Evolutionary conservation across 31 red algal species (phyloP), one percentile per base, ranked within the genome.

Genomic region (Asparagopsis taxiformis): DNA sequence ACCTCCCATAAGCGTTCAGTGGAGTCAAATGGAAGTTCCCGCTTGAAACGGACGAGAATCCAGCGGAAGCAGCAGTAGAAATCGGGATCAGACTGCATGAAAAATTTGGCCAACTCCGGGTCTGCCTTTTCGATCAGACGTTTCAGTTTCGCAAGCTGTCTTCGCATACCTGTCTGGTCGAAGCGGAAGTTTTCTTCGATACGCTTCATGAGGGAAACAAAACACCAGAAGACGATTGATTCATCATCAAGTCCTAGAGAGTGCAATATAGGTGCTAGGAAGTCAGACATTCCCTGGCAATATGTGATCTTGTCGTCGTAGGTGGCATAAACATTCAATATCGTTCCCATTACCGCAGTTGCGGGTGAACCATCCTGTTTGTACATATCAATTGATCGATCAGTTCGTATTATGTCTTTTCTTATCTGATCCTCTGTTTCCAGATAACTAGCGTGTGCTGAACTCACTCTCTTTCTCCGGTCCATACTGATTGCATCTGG

Each of bases 241-340:
- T 90, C 85, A 38, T 93, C 80, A 25, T 85, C 59, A 17, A 11
- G 63, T 1, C 74, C 90, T 10, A 85, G 15, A 1, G 66, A 64
- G 30, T 86, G 69, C 0, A 96, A n/a, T 24, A 96, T 43, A 21
- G 92, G 92, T 31, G 92, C 50, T 11, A 89, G 55, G 48, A 90
- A 79, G 62, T 96, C 92, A 2, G 79, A 79, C 92, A 96, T 96
- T 15, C 92, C 92, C 44, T 96, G 92, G 57, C 92, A 96, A 77
- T 96, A 96, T 41, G 79, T 75, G 22, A 90, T 75, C 39, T 36
- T 63, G 22, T 43, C 52, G 33, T 96, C 76, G 55, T 85, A 80
- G 3, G 39, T 61, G 2, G 92, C 85, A 61, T 96, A 89, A 6
- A 84, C 52, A 43, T 77, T 81, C 43, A 96, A 55, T 15, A 96